Evolutionary conservation across 345 rosid genomes (phyloP).

Genomic region (Salix viminalis): DNA sequence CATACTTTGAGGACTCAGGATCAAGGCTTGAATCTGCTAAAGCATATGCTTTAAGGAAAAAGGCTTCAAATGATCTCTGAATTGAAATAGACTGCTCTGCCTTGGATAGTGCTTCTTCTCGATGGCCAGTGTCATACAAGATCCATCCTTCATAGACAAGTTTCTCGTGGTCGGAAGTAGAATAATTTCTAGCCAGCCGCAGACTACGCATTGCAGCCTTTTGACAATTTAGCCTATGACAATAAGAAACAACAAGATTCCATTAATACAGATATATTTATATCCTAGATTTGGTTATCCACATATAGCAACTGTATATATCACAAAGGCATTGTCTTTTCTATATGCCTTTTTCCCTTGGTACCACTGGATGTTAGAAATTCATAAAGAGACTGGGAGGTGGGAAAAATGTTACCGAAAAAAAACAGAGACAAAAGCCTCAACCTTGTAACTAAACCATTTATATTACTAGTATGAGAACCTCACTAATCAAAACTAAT

Average conservation of each 20-base stretch:
- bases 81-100: conserved; percentile 81
- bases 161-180: conserved; percentile 75
- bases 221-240: conserved; percentile 77
- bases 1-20: conserved; percentile 57
- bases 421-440: not conserved
- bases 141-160: conserved; percentile 98
- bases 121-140: conserved; percentile 83
- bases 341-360: not conserved
- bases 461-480: not conserved
- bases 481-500: not conserved
- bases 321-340: not conserved
- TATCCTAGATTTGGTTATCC: not conserved
- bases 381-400: not conserved
- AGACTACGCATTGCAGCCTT: conserved; percentile 91
- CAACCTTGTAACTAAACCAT: not conserved
- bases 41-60: conserved; percentile 91
- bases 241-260: conserved; percentile 9
- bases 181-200: conserved; percentile 80
- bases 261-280: not conserved
- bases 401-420: not conserved
- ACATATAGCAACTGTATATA: not conserved
- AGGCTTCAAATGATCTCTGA: conserved; percentile 96
- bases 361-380: not conserved
- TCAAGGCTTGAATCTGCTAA: conserved; percentile 71
- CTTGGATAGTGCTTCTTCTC: conserved; percentile 88